Conservation (phyloP, 2,329 filamentous ascomycete genomes). For the Ophiognomonia clavigignenti-juglandacearum region DNA sequence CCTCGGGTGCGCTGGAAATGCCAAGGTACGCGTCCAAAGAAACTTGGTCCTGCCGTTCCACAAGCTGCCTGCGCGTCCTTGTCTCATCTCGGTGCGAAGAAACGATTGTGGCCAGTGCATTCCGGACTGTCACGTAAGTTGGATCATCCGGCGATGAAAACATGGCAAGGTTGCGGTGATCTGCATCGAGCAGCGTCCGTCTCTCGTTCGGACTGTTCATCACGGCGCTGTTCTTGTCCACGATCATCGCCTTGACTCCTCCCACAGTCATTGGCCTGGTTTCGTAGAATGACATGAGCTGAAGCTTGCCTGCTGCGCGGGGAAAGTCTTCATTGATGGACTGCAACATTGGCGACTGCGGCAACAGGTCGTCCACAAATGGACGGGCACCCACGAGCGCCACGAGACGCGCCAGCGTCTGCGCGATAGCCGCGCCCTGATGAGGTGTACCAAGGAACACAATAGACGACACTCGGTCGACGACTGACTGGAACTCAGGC, state of each 20-base stretch:
- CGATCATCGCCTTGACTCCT: conserved; percentile 22
- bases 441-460: conserved; percentile 36
- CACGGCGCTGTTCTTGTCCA: conserved; percentile 26
- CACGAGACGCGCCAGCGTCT: conserved; percentile 22
- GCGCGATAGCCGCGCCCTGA: conserved; percentile 24
- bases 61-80: background rate
- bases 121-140: conserved; percentile 23
- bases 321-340: conserved; percentile 32
- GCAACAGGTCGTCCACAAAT: conserved; percentile 27
- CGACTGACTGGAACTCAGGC: conserved; percentile 19
- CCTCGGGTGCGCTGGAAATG: conserved; percentile 13
- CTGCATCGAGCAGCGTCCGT: conserved; percentile 23
- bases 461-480: conserved; percentile 23
- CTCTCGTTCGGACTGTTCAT: conserved; percentile 26
- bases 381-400: conserved; percentile 19
- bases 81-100: background rate
- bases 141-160: conserved; percentile 21
- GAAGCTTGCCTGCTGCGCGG: conserved; percentile 17
- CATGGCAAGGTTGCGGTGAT: conserved; percentile 26
- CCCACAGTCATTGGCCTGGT: conserved; percentile 23
- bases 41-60: conserved; percentile 1
- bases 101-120: conserved; percentile 20
- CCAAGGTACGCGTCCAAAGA: conserved; percentile 10
- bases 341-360: conserved; percentile 23
- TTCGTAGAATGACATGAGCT: conserved; percentile 29